Evolutionary conservation across 208 protist species (phyloP), one percentile per base, ranked within the genome.

Genomic region (Trypanosoma mega): DNA sequence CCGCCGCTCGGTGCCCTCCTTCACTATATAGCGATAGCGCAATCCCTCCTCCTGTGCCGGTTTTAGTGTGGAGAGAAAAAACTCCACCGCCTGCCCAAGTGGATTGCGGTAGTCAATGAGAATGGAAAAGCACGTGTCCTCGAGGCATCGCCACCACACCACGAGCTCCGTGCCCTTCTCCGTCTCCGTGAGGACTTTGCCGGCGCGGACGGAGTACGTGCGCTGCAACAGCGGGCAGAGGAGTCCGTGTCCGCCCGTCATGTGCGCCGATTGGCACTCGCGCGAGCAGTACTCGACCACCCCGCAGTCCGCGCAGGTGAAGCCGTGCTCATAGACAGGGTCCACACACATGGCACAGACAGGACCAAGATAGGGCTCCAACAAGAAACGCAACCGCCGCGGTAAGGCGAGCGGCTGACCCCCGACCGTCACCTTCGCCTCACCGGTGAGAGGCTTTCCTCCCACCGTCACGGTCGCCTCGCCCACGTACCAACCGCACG

Each of bases 321-420:
- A 95, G 21, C 85, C 85, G 52, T 82, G 75, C 6, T 82, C 77
- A 72, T 92, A 90, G 53, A 91, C 85, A 9, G 88, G 88, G 54
- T 95, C 88, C n/a, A 89, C 68, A 63, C 88, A 95, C 64, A 75
- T 68, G 2, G 83, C 87, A 68, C 88, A 95, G 29, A 80, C 85
- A 55, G 76, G 65, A 8, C 80, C 82, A 33, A 78, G 74, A 51
- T 82, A 89, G 1, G 82, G 78, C 30, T 81, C 78, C 16, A 94
- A 64, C 16, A 92, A 61, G 60, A 94, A 92, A 46, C 84, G 87
- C 18, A 94, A 63, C 16, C 66, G 69, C 21, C 70, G 73, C 33
- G 81, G 81, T 16, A 68, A 59, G 26, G 67, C 48, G 43, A 86
- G 57, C 20, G 34, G 43, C 21, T 52, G 37, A 3, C 48, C 69